phyloP scores from a whole-genome alignment of 2,329 filamentous ascomycete genomes.

The Cryphonectria carpinicola region DNA sequence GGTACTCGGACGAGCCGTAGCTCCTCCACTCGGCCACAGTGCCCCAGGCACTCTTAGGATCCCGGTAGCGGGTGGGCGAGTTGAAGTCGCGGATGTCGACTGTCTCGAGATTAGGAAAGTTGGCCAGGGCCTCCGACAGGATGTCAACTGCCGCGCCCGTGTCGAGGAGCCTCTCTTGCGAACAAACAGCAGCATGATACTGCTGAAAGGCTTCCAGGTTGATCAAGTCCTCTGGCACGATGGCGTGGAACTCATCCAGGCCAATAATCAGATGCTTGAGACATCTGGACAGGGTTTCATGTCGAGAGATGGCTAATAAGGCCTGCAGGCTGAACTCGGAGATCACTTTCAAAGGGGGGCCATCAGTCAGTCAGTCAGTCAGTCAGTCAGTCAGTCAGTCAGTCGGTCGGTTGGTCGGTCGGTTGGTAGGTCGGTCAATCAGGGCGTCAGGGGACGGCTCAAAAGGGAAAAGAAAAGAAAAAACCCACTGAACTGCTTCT shows the following conservation, averaged over 20 bases:
- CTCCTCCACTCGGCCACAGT: conserved; percentile 49
- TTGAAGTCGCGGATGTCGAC: conserved; percentile 65
- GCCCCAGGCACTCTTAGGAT: conserved; percentile 52
- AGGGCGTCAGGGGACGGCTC: conserved; percentile 35
- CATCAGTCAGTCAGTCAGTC: conserved; percentile 34
- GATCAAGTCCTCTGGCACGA: neutral
- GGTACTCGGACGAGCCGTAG: conserved; percentile 39
- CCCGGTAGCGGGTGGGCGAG: conserved; percentile 52
- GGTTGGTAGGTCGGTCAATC: neutral
- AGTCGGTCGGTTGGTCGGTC: conserved; percentile 29
- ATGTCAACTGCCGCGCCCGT: conserved; percentile 56
- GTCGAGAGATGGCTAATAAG: conserved; percentile 55
- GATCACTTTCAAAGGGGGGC: conserved; percentile 35
- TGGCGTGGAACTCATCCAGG: conserved; percentile 38
- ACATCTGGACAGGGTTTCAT: conserved; percentile 44
- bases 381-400: conserved; percentile 31
- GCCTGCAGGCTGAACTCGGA: conserved; percentile 50
- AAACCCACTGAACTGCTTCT: conserved; percentile 60
- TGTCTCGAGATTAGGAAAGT: conserved; percentile 57
- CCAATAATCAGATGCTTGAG: conserved; percentile 55
- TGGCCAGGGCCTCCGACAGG: conserved; percentile 59
- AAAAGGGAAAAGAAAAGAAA: neutral
- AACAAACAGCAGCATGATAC: conserved; percentile 16
- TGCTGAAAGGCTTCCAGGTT: neutral
- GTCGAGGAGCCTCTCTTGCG: conserved; percentile 41